A percentile compares a stretch with the other conserved stretches of the same genome.
These are phyloP conservation scores for Microcyclosporella mali DNA, from an alignment of 2,329 filamentous ascomycete genomes.

Conservation along the genomic window DNA sequence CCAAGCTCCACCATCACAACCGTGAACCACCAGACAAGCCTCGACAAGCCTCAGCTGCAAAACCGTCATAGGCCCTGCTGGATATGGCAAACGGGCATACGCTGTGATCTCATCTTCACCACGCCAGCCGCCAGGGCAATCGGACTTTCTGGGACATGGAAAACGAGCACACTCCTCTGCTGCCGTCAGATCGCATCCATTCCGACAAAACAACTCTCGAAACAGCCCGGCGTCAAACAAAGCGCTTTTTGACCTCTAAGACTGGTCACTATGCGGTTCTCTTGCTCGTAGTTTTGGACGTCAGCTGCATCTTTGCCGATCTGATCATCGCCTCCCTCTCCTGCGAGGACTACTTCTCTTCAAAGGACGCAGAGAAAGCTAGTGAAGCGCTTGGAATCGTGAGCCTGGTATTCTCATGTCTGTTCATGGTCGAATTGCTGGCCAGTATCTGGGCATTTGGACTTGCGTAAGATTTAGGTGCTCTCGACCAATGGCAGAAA, in stretches of 20 bases:
- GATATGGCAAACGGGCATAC: too few relatives aligned
- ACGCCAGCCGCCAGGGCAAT: too few relatives aligned
- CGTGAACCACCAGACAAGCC: neutral
- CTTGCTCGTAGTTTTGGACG: conserved; percentile 45
- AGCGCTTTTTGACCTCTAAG: conserved; percentile 40
- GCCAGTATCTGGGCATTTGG: conserved; percentile 58
- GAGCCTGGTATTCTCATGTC: conserved; percentile 54
- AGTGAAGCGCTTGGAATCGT: conserved; percentile 44
- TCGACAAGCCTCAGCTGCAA: neutral
- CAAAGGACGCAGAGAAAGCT: conserved; percentile 26
- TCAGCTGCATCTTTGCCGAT: conserved; percentile 48
- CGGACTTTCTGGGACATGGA: neutral
- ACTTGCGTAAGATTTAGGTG: conserved; percentile 37
- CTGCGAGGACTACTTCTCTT: conserved; percentile 37
- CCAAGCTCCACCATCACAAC: neutral
- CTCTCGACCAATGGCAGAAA: neutral
- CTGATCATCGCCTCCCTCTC: conserved; percentile 46
- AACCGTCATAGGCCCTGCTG: neutral
- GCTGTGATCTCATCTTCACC: too few relatives aligned
- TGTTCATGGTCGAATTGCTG: conserved; percentile 60
- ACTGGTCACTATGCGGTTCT: conserved; percentile 47
- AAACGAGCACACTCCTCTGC: neutral
- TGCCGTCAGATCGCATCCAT: neutral
- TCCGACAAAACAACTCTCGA: neutral
- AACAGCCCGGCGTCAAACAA: conserved; percentile 21